Conservation (phyloP, 139 green algal species). For the Ettlia oleoabundans region DNA sequence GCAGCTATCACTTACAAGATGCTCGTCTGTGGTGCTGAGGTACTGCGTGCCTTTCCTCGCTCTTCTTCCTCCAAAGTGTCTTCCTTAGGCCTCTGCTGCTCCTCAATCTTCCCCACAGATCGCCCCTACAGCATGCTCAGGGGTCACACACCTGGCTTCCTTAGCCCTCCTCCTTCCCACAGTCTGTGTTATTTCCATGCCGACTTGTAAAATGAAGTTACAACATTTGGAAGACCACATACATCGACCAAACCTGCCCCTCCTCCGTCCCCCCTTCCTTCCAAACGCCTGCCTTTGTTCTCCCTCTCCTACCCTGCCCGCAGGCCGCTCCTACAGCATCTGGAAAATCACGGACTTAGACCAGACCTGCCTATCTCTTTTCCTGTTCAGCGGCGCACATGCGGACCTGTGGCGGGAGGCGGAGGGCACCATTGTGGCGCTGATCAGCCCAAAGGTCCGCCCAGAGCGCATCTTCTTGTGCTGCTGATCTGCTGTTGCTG, state of each 20-base stretch:
- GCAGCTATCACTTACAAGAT: too few species aligned
- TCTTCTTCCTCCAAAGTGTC: too few species aligned
- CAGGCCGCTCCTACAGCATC: slow-evolving; percentile 47
- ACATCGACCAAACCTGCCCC: not conserved
- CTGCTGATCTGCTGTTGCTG: not conserved
- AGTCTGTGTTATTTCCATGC: too few species aligned
- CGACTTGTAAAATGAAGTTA: too few species aligned
- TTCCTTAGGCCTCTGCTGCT: too few species aligned
- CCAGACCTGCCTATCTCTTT: slow-evolving; percentile 37
- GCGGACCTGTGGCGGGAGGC: slow-evolving; percentile 33
- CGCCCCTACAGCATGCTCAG: too few species aligned
- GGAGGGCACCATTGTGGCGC: slow-evolving; percentile 47
- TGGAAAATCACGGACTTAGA: slow-evolving; percentile 61
- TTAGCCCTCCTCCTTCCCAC: too few species aligned
- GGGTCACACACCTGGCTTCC: too few species aligned
- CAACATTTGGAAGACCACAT: too few species aligned
- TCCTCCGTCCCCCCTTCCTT: not conserved
- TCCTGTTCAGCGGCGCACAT: slow-evolving; percentile 58
- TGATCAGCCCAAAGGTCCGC: slow-evolving; percentile 35
- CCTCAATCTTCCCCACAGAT: too few species aligned
- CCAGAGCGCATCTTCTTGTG: not conserved
- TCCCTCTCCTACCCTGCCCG: not conserved
- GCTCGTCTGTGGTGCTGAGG: too few species aligned
- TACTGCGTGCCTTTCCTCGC: too few species aligned
- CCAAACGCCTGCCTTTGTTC: not conserved